Conservation (phyloP, 768 basidiomycete genomes). For the Glaciozyma martinii region DNA sequence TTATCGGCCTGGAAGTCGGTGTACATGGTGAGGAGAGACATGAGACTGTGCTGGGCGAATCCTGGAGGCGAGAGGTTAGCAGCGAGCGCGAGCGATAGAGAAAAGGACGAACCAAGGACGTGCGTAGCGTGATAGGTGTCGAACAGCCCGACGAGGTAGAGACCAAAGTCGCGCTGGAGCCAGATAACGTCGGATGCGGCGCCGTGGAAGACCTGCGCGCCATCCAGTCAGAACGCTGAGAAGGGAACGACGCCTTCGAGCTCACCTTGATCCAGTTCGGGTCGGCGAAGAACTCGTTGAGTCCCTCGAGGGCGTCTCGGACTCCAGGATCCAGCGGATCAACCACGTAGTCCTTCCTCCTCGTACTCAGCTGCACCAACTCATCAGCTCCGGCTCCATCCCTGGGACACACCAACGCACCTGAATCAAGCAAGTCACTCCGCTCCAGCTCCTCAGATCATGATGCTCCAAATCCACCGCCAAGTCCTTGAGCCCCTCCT, state of each 20-base stretch:
- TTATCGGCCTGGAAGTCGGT: slow-evolving; percentile 88
- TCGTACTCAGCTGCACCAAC: slow-evolving; percentile 45
- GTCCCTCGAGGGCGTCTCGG: slow-evolving; percentile 59
- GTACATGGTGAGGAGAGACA: slow-evolving; percentile 73
- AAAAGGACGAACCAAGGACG: slow-evolving; percentile 51
- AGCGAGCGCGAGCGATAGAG: too few relatives aligned
- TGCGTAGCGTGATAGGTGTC: slow-evolving; percentile 94
- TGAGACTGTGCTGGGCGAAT: slow-evolving; percentile 73
- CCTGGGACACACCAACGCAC: slow-evolving; percentile 45
- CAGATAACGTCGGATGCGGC: slow-evolving; percentile 89
- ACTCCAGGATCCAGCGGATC: slow-evolving; percentile 60
- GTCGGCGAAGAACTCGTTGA: slow-evolving; percentile 72
- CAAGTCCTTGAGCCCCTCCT: slow-evolving; percentile 49
- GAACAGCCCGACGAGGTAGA: slow-evolving; percentile 92
- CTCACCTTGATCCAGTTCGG: slow-evolving; percentile 73
- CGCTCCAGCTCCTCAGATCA: slow-evolving; percentile 69
- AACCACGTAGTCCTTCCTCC: slow-evolving; percentile 75
- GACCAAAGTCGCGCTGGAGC: slow-evolving; percentile 90
- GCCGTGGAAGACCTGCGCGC: slow-evolving; percentile 74
- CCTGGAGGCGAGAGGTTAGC: slow-evolving; percentile 45
- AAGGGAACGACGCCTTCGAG: not conserved
- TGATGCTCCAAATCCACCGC: slow-evolving; percentile 95
- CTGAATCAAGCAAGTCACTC: slow-evolving; percentile 90
- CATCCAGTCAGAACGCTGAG: not conserved
- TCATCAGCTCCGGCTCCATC: not conserved